Percentiles rank a stretch among this genome's conserved stretches.
These are phyloP conservation scores for Mollisiaceae sp. DNA, from an alignment of 2,329 filamentous ascomycete species.

Conservation along the genomic window DNA sequence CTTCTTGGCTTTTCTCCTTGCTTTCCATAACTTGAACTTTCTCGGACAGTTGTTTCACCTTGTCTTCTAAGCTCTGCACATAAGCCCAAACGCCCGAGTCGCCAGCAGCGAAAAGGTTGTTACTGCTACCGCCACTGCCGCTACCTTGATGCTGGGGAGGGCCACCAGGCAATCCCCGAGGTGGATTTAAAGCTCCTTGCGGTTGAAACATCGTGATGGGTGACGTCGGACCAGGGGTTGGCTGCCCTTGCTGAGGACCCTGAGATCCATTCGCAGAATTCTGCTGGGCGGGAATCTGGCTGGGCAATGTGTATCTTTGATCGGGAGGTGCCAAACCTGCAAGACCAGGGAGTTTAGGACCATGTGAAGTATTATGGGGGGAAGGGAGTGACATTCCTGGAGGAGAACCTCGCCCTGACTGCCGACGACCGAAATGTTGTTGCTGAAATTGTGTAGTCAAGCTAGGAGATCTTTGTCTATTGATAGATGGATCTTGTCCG, in stretches of 20 bases:
- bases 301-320: conserved; percentile 40
- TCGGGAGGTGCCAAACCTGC: conserved; percentile 43
- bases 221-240: conserved; percentile 36
- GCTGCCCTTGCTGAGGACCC: conserved; percentile 29
- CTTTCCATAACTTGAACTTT: conserved; percentile 49
- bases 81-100: conserved; percentile 74
- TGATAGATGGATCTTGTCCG: conserved; percentile 57
- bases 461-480: conserved; percentile 68
- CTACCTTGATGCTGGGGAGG: conserved; percentile 55
- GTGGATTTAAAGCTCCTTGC: conserved; percentile 54
- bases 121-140: conserved; percentile 63
- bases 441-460: conserved; percentile 69
- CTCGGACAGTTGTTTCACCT: conserved; percentile 53
- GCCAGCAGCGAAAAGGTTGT: conserved; percentile 68
- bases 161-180: conserved; percentile 29
- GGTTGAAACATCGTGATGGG: conserved; percentile 43
- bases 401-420: conserved; percentile 58
- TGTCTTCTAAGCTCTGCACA: conserved; percentile 71
- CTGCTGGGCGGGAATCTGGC: conserved; percentile 37
- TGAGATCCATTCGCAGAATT: conserved; percentile 29
- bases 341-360: conserved; percentile 42
- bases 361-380: conserved; percentile 36
- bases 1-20: conserved; percentile 37
- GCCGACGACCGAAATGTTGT: conserved; percentile 63
- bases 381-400: conserved; percentile 41